Conservation (phyloP, 2,329 filamentous ascomycete species). For the Apiospora saccharicola region DNA sequence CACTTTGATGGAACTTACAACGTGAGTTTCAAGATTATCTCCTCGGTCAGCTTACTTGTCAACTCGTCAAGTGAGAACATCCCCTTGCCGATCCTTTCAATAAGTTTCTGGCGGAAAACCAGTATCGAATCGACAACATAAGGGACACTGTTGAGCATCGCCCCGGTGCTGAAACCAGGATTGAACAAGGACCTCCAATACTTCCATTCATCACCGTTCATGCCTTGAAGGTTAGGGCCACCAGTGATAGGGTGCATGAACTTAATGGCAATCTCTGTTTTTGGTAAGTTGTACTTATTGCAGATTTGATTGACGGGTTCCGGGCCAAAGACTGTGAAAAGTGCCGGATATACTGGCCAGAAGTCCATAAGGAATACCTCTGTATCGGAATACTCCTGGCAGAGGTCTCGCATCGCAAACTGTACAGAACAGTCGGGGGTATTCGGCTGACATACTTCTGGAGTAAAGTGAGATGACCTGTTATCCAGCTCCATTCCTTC, state of each 20-base stretch:
- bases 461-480: not conserved
- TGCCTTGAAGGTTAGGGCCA: not conserved
- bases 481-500: not conserved
- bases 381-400: not conserved
- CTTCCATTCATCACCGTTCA: slow-evolving; percentile 24
- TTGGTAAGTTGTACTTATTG: not conserved
- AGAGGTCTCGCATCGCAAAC: not conserved
- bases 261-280: not conserved
- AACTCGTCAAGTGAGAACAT: too few species aligned
- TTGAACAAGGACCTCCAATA: slow-evolving; percentile 21
- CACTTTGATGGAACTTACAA: too few species aligned
- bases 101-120: not conserved
- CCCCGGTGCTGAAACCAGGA: slow-evolving; percentile 8
- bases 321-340: not conserved
- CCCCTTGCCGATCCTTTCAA: not conserved
- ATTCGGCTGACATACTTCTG: not conserved
- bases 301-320: not conserved
- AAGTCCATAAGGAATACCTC: not conserved
- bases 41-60: too few species aligned
- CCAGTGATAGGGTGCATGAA: not conserved
- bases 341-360: not conserved
- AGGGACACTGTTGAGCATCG: slow-evolving; percentile 11
- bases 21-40: too few species aligned
- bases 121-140: not conserved
- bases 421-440: not conserved